Evolutionary conservation across 2,329 filamentous ascomycete species (phyloP).

Genomic region (Beauveria australis): DNA sequence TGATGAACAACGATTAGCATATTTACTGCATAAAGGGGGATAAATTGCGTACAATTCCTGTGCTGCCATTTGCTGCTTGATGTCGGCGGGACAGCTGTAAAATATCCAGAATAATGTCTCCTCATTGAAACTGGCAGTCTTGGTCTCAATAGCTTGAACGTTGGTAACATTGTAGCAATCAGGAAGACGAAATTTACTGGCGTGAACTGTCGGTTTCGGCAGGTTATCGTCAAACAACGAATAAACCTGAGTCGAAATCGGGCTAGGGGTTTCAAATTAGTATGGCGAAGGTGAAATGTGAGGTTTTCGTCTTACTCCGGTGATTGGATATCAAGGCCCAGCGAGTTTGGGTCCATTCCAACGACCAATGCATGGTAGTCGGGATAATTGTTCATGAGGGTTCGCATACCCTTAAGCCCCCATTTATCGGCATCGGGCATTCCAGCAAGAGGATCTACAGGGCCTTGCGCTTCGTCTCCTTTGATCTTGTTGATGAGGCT

Average conservation of each 20-base stretch:
- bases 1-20: constrained; percentile 21
- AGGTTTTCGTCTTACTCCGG: constrained; percentile 41
- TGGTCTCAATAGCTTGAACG: constrained; percentile 55
- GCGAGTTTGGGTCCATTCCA: constrained; percentile 48
- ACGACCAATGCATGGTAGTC: constrained; percentile 54
- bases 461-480: constrained; percentile 35
- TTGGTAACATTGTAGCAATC: constrained; percentile 62
- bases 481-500: constrained; percentile 21
- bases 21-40: no score
- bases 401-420: constrained; percentile 55
- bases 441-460: constrained; percentile 50
- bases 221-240: constrained; percentile 54
- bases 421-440: constrained; percentile 57
- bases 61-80: constrained; percentile 56
- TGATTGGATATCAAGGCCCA: constrained; percentile 51
- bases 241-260: constrained; percentile 51
- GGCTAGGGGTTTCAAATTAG: constrained; percentile 24
- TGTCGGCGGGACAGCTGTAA: constrained; percentile 55
- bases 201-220: constrained; percentile 44
- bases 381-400: constrained; percentile 55
- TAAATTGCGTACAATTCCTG: constrained; percentile 49
- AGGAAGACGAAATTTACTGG: constrained; percentile 47
- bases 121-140: constrained; percentile 59
- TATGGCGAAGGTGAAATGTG: no score
- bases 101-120: constrained; percentile 64